phyloP scores from a whole-genome alignment of 805 yeast genomes.

The Cyberlindnera japonica region DNA sequence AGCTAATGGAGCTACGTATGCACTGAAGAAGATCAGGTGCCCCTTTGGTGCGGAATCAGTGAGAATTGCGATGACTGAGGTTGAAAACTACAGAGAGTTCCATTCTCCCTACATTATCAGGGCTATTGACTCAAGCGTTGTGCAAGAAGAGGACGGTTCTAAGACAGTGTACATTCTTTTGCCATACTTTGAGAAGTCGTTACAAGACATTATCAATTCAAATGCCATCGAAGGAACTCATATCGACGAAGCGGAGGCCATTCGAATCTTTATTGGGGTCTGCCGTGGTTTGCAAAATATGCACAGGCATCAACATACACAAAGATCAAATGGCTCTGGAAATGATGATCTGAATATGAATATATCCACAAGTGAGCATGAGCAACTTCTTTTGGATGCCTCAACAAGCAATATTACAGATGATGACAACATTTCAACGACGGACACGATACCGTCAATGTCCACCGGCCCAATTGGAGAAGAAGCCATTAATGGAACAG shows the following conservation, averaged over 20 bases:
- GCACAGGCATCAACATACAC: conserved; percentile 42
- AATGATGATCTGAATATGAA: conserved; percentile 7
- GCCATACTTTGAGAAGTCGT: conserved; percentile 69
- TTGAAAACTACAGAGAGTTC: conserved; percentile 71
- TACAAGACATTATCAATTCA: conserved; percentile 75
- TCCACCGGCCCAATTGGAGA: conserved; percentile 31
- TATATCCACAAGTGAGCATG: conserved; percentile 15
- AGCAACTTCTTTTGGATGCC: conserved; percentile 14
- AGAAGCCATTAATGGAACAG: conserved; percentile 42
- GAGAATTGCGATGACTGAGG: conserved; percentile 70
- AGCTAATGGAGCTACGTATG: conserved; percentile 48
- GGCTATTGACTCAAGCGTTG: conserved; percentile 65
- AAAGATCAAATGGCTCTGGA: background rate
- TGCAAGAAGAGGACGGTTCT: conserved; percentile 75
- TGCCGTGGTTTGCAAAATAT: conserved; percentile 72
- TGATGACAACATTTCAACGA: conserved; percentile 16
- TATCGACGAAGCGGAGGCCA: conserved; percentile 61
- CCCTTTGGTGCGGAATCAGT: conserved; percentile 81
- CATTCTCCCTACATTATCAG: conserved; percentile 62
- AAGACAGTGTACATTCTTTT: conserved; percentile 73
- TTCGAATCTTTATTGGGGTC: conserved; percentile 60
- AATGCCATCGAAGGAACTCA: conserved; percentile 51
- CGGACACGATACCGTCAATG: conserved; percentile 25
- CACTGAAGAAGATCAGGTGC: conserved; percentile 82
- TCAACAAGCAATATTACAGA: conserved; percentile 3